Evolutionary conservation across 1,284 basidiomycete species (phyloP), one percentile per base, ranked within the genome.

Genomic region (Puccinia novopanici): DNA sequence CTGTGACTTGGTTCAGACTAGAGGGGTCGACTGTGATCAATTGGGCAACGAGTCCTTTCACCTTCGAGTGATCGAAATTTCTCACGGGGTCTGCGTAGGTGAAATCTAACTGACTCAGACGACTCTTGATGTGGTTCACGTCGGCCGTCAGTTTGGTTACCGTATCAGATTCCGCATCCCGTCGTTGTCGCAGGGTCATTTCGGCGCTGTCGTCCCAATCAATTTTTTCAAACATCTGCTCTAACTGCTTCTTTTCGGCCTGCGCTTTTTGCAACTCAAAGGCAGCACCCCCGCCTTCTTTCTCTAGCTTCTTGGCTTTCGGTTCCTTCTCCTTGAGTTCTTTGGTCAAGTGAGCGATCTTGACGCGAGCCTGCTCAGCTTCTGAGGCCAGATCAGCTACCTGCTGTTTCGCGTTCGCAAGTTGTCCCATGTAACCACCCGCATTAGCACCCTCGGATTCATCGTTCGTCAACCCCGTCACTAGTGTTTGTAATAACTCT

Each of bases 391-490:
- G 92, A 63, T 93, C 91, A 0, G 93, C 90, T 0, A 92, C 88
- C 12, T 91, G 90, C 1, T 90, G 90, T 82, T 91, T 91, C 0
- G 95, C 93, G n/a, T 93, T 91, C 1, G 95, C 93, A 37, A 99
- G 89, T 85, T 98, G 95, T 40, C 95, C 97, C 90, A 98, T 92
- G 86, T 98, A 99, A 0, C 95, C 95, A 13, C 95, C 95, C 12
- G 94, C 92, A 10, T 82, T 83, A 37, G 86, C 85, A 4, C 90
- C 89, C 55, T 87, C 87, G 13, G 84, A 85, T 63, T 86, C 85
- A 9, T 90, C 90, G 0, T 89, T 89, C 0, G 92, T 92, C 24
- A 99, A 90, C 68, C 97, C 97, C 0, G 96, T 99, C 59, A 96
- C 89, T 13, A 99, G 90, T 0, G 93, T 95, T 86, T 98, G 96